phyloP scores from a whole-genome alignment of 345 rosid genomes.

The Eucalyptus regnans region DNA sequence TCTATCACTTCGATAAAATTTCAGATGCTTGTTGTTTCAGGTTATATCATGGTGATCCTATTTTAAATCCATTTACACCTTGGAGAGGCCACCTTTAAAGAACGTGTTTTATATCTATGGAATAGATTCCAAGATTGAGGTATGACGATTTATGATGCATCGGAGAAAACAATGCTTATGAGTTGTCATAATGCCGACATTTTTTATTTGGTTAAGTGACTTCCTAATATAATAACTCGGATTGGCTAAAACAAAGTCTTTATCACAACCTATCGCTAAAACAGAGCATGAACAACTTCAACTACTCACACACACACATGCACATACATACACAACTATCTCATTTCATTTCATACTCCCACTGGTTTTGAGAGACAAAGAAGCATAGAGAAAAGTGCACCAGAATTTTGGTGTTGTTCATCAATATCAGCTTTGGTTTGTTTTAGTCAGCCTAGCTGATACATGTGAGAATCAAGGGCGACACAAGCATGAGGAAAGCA shows the following conservation, averaged over 20 bases:
- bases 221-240: neutral
- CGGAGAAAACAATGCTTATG: neutral
- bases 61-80: constrained; percentile 85
- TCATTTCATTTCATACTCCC: too few species aligned
- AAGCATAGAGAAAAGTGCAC: too few species aligned
- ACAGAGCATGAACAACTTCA: too few species aligned
- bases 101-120: constrained; percentile 93
- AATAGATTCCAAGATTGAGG: constrained; percentile 79
- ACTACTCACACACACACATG: too few species aligned
- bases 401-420: too few species aligned
- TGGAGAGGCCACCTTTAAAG: constrained; percentile 84
- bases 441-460: too few species aligned
- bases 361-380: too few species aligned
- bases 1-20: neutral
- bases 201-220: neutral
- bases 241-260: neutral
- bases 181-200: neutral
- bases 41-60: constrained; percentile 79
- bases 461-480: too few species aligned
- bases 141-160: constrained; percentile 1
- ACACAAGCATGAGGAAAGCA: too few species aligned
- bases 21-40: constrained; percentile 14
- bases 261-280: too few species aligned
- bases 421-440: too few species aligned
- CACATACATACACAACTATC: too few species aligned